A percentile compares a stretch with the other conserved stretches of the same genome.
Evolutionary conservation across 805 yeast genomes (phyloP).

Genomic region (Cyberlindnera nakhonratchasimensis): DNA sequence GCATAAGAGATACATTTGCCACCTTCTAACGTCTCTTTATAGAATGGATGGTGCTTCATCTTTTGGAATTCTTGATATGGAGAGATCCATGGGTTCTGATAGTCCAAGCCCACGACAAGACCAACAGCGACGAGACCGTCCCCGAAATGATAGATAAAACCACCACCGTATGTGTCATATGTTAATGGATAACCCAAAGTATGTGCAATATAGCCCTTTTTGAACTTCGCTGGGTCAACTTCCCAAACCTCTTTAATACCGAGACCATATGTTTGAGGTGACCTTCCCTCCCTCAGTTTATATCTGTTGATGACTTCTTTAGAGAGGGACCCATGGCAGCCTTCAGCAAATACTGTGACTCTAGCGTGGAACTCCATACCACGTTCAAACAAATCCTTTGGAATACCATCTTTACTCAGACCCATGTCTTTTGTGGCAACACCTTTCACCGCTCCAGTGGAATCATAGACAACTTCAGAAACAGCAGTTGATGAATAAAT

Average conservation of each 20-base stretch:
- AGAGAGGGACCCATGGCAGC: slow-evolving; percentile 94
- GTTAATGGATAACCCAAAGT: slow-evolving; percentile 85
- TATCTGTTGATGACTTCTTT: slow-evolving; percentile 71
- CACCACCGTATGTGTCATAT: slow-evolving; percentile 85
- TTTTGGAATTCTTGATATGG: slow-evolving; percentile 96
- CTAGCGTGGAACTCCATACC: slow-evolving; percentile 97
- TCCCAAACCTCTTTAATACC: slow-evolving; percentile 99
- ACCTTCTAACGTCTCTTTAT: slow-evolving; percentile 67
- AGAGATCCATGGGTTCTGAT: slow-evolving; percentile 89
- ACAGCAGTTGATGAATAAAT: slow-evolving; percentile 89
- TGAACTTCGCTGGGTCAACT: slow-evolving; percentile 76
- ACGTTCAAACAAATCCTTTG: slow-evolving; percentile 82
- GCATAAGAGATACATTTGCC: slow-evolving; percentile 94
- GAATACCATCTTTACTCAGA: slow-evolving; percentile 65
- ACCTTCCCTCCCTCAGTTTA: slow-evolving; percentile 58
- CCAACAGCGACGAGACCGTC: slow-evolving; percentile 91
- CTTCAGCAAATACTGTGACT: slow-evolving; percentile 88
- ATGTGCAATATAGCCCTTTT: slow-evolving; percentile 79
- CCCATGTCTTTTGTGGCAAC: slow-evolving; percentile 96
- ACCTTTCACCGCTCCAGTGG: slow-evolving; percentile 67
- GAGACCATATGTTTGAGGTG: slow-evolving; percentile 88
- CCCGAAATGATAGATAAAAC: slow-evolving; percentile 95
- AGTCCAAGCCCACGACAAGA: slow-evolving; percentile 91
- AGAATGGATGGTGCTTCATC: slow-evolving; percentile 89
- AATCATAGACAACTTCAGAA: slow-evolving; percentile 64